phyloP scores from a whole-genome alignment of 805 yeast genomes.

The Cyberlindnera amylophila region DNA sequence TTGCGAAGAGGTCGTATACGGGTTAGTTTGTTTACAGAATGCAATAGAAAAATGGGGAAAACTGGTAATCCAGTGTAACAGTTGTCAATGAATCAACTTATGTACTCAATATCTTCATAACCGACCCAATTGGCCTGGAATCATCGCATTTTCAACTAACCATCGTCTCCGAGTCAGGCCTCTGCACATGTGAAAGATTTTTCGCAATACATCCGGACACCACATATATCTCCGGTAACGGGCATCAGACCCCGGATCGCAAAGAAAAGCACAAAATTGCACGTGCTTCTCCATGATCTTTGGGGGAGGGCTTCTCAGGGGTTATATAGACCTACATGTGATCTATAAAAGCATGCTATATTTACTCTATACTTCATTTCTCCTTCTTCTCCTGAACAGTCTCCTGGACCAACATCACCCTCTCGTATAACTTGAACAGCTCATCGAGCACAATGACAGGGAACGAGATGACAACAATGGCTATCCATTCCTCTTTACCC shows the following conservation, averaged over 20 bases:
- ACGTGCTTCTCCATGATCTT: slow-evolving; percentile 5
- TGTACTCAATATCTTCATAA: too few species aligned
- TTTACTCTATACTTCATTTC: too few species aligned
- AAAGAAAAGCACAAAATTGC: slow-evolving; percentile 2
- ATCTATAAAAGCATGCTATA: too few species aligned
- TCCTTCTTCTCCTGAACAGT: too few species aligned
- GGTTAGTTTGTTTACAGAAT: not conserved
- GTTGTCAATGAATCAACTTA: too few species aligned
- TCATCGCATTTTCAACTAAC: not conserved
- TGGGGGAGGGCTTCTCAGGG: too few species aligned
- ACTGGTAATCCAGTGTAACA: too few species aligned
- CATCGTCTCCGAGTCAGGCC: slow-evolving; percentile 6
- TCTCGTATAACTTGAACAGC: slow-evolving; percentile 33
- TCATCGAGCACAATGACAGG: slow-evolving; percentile 38
- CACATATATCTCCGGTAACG: slow-evolving; percentile 3
- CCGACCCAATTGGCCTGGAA: too few species aligned
- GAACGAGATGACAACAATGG: slow-evolving; percentile 31
- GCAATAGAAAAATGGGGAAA: too few species aligned
- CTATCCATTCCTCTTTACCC: slow-evolving; percentile 33
- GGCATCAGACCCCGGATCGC: not conserved
- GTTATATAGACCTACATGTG: too few species aligned
- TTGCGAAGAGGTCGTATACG: not conserved
- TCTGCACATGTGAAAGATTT: slow-evolving; percentile 5
- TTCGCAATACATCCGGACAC: slow-evolving; percentile 5
- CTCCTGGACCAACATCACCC: slow-evolving; percentile 15